A percentile compares a stretch with the other conserved stretches of the same genome.
Conservation (phyloP, 169 alveolate species). For the Cystoisospora suis region DNA sequence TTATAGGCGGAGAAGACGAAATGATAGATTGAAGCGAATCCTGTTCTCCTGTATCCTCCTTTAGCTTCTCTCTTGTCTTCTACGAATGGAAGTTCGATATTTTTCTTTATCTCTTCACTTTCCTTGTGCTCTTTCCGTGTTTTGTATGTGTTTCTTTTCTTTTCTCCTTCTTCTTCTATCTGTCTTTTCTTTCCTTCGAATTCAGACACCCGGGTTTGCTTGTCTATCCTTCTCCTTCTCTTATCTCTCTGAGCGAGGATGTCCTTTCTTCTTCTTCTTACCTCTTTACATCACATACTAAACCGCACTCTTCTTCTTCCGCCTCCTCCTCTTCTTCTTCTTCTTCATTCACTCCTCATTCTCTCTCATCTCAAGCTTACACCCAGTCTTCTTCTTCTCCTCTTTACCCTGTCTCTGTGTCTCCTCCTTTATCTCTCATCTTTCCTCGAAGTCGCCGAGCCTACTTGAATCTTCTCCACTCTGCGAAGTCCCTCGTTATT, state of each 20-base stretch:
- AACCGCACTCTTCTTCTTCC: background rate
- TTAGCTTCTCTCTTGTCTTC: too few species aligned
- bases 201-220: slow-evolving; percentile 15
- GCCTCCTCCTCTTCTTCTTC: background rate
- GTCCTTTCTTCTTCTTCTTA: background rate
- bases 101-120: too few species aligned
- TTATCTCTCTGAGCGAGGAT: background rate
- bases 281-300: background rate
- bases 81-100: too few species aligned
- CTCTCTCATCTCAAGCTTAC: background rate
- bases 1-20: too few species aligned
- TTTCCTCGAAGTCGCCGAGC: background rate
- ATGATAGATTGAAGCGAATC: too few species aligned
- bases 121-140: background rate
- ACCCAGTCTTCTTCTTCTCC: background rate
- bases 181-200: background rate
- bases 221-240: background rate
- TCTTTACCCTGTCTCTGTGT: background rate
- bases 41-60: too few species aligned
- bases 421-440: background rate
- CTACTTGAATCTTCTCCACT: background rate
- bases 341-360: background rate
- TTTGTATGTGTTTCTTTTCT: background rate
- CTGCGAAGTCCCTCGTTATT: background rate
- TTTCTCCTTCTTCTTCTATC: background rate